phyloP scores from a whole-genome alignment of 2,329 filamentous ascomycete genomes.

The Cercospora beticola region DNA sequence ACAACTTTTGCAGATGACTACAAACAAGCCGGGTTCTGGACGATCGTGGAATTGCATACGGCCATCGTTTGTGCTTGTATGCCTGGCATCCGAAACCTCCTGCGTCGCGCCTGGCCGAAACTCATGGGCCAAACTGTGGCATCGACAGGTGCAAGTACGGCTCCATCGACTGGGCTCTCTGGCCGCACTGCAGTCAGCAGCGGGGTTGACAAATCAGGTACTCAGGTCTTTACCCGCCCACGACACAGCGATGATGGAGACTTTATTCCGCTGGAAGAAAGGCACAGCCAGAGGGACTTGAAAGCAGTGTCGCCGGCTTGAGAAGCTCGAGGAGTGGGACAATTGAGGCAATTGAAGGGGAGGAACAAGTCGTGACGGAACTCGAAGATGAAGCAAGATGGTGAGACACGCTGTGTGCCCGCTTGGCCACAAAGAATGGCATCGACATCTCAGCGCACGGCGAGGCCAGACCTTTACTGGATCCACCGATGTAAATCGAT shows the following conservation, averaged over 20 bases:
- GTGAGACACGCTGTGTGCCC: neutral
- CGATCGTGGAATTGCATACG: constrained; percentile 22
- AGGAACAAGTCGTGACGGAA: neutral
- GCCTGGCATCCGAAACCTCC: constrained; percentile 25
- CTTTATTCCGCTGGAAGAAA: constrained; percentile 20
- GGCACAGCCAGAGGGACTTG: neutral
- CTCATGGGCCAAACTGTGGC: constrained; percentile 14
- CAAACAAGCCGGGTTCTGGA: constrained; percentile 23
- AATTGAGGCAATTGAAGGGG: too few species aligned
- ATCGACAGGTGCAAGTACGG: neutral
- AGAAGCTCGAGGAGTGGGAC: neutral
- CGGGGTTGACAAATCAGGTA: constrained; percentile 13
- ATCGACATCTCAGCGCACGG: too few species aligned
- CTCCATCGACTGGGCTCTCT: constrained; percentile 11
- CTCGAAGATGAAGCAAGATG: neutral
- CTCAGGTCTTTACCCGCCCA: constrained; percentile 15
- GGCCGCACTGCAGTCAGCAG: constrained; percentile 19
- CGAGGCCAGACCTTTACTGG: too few species aligned
- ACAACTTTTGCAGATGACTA: constrained; percentile 18
- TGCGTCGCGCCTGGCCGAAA: constrained; percentile 20
- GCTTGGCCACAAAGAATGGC: neutral
- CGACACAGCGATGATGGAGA: constrained; percentile 22
- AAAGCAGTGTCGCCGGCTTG: neutral
- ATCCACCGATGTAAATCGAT: too few species aligned
- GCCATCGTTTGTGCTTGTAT: constrained; percentile 25